phyloP scores from a whole-genome alignment of 768 basidiomycete genomes.

The Lactifluus volemus region DNA sequence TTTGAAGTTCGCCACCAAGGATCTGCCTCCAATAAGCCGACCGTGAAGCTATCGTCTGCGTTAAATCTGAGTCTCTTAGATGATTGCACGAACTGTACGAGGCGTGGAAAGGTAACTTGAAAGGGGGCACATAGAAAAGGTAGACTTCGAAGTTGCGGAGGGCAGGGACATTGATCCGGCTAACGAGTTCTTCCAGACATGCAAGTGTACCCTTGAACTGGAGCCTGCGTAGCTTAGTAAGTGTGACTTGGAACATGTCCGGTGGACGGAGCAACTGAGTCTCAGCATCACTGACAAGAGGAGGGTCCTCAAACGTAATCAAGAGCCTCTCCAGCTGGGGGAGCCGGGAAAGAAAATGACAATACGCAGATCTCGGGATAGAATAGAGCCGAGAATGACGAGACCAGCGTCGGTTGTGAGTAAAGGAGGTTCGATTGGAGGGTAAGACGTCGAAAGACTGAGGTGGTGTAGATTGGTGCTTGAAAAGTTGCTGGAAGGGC shows the following conservation, averaged over 20 bases:
- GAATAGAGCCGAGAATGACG: neutral
- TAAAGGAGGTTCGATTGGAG: neutral
- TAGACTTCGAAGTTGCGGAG: neutral
- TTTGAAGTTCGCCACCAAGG: no score
- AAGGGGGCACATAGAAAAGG: neutral
- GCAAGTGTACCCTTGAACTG: neutral
- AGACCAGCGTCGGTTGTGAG: neutral
- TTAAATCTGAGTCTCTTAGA: neutral
- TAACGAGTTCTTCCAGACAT: neutral
- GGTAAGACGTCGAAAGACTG: neutral
- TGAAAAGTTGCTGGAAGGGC: neutral
- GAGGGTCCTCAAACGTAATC: neutral
- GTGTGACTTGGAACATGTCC: neutral
- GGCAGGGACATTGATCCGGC: neutral
- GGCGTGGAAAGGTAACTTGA: neutral
- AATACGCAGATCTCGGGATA: neutral
- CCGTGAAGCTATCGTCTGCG: no score
- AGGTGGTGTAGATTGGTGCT: neutral
- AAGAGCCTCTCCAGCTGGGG: neutral
- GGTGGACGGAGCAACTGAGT: neutral
- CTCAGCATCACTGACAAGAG: neutral
- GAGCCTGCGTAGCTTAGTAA: neutral
- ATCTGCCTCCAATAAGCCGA: no score
- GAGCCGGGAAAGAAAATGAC: neutral
- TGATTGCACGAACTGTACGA: neutral